Base-by-base conservation (phyloP, 2,329 filamentous ascomycete genomes). In the Chaetomium strumarium region DNA sequence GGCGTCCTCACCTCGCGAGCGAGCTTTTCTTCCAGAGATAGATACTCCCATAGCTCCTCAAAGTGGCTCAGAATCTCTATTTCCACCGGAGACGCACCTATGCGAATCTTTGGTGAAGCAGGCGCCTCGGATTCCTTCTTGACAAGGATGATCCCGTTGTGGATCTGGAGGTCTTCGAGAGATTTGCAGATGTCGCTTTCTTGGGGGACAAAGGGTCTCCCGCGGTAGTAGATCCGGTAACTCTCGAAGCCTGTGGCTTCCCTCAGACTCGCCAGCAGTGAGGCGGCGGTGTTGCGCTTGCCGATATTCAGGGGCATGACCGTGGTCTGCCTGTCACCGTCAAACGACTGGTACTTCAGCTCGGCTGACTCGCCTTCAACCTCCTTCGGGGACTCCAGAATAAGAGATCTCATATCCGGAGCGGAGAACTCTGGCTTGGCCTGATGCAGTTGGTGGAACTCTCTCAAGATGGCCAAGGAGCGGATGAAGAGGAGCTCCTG, bases 31-130 rank as follows among this genome's bases (percentile, higher is more conserved):
- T 88, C 80, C 70, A 91, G 79, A 58, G 83, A 82, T 49, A 97
- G 75, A 62, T 92, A 86, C 40, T 82, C 79, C 77, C 93, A 96
- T 20, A 99, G 71, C 55, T 92, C 84, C 49, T 88, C 79, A 63
- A 96, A 95, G 67, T 95, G 88, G 52, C 83, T 78, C 60, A 93
- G 73, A 19, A 97, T 84, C 61, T 92, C 88, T 12, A 81, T 77
- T 64, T 97, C 90, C 2, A 97, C 77, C 34, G 72, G 78, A 57
- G 73, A 83, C 43, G 73, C 79, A 46, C 72, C 81, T 47, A 69
- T 76, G 56, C 73, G 75, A 48, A 77, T 70, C 30, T 74, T 60
- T 24, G 73, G 68, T 3, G 70, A 68, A 9, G 70, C 66, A 0
- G 55, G 49, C n/a, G 69, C 64, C 13, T 77, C 74, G 17, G 77